Evolutionary conservation across 768 basidiomycete species (phyloP).

Genomic region (Psilocybe azurescens): DNA sequence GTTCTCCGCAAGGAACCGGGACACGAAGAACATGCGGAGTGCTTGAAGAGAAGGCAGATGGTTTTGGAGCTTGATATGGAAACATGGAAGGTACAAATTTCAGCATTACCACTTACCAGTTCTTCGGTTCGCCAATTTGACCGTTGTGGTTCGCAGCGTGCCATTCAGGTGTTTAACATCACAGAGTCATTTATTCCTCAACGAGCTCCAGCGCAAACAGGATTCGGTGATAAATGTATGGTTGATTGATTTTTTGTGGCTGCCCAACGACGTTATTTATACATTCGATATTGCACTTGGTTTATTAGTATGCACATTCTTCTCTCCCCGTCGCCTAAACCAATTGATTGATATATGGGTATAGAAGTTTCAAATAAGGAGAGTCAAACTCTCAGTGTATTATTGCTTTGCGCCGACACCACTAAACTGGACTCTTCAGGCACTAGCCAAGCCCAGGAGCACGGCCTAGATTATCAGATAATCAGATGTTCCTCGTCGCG

Average conservation of each 20-base stretch:
- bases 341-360: background rate
- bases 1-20: conserved; percentile 69
- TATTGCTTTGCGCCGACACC: background rate
- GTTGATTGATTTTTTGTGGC: background rate
- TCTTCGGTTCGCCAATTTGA: background rate
- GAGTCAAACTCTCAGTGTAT: too few species aligned
- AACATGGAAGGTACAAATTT: background rate
- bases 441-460: background rate
- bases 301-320: background rate
- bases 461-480: conserved; percentile 1
- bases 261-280: background rate
- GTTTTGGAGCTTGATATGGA: conserved; percentile 1
- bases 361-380: background rate
- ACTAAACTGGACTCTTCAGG: background rate
- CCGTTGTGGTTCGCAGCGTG: background rate
- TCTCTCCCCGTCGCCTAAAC: background rate
- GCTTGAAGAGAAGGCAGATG: conserved; percentile 48
- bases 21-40: conserved; percentile 64
- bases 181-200: background rate
- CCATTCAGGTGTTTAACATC: background rate
- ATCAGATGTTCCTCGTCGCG: background rate
- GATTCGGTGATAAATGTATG: background rate
- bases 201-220: background rate
- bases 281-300: background rate
- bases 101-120: background rate